Percentiles rank a stretch among this genome's conserved stretches.
These are phyloP conservation scores for Phaffia rhodozyma DNA, from an alignment of 1,284 basidiomycete genomes.

Conservation along the genomic window DNA sequence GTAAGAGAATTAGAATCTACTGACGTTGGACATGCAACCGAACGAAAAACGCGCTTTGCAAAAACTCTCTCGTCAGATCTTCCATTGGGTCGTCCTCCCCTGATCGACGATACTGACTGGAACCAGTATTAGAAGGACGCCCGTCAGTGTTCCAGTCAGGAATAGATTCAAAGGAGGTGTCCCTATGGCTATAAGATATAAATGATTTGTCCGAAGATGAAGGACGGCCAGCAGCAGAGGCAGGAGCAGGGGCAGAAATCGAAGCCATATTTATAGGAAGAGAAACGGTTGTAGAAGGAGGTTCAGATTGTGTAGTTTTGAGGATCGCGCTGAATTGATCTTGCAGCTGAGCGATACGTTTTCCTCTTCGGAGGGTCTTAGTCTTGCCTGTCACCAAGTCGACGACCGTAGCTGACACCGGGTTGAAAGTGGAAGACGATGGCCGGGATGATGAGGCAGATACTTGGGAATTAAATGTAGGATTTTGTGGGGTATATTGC, in stretches of 20 bases:
- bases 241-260: no score
- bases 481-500: not conserved
- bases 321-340: not conserved
- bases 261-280: no score
- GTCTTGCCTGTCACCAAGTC: not conserved
- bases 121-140: constrained; percentile 16
- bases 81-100: constrained; percentile 24
- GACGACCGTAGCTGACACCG: not conserved
- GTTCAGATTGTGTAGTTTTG: constrained; percentile 21
- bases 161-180: constrained; percentile 16
- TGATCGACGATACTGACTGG: constrained; percentile 3
- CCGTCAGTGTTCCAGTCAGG: no score
- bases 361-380: constrained; percentile 6
- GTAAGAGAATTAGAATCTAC: constrained; percentile 23
- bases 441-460: not conserved
- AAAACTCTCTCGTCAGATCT: constrained; percentile 57
- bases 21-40: constrained; percentile 69
- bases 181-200: not conserved
- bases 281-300: constrained; percentile 23
- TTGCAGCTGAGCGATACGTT: constrained; percentile 7
- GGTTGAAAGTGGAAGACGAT: not conserved
- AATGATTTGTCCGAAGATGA: no score
- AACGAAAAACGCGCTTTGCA: constrained; percentile 65
- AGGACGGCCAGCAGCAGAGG: no score
- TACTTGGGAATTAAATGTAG: not conserved